Evolutionary conservation across 2,329 filamentous ascomycete genomes (phyloP).

Genomic region (Fusarium pininemorale): DNA sequence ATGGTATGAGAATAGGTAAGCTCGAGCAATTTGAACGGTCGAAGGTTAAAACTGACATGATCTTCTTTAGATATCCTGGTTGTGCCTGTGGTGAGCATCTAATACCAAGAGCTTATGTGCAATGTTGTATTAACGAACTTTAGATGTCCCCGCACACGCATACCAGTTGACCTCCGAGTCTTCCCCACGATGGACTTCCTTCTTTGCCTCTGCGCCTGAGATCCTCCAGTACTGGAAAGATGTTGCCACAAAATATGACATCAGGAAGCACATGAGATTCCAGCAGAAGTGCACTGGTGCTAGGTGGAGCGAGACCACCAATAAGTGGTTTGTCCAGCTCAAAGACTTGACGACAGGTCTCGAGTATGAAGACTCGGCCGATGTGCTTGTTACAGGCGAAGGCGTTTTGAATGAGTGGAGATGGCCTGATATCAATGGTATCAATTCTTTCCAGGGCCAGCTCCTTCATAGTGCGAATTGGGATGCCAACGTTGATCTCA

Average conservation of each 20-base stretch:
- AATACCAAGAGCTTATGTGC: accelerated
- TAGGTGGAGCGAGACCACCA: background rate
- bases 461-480: constrained; percentile 13
- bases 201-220: constrained; percentile 10
- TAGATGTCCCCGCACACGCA: constrained; percentile 8
- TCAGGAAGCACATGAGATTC: constrained; percentile 4
- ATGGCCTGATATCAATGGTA: constrained; percentile 6
- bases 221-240: constrained; percentile 20
- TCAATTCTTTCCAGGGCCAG: background rate
- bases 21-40: accelerated
- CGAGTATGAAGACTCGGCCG: background rate
- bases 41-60: accelerated
- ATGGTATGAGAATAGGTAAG: constrained; percentile 12
- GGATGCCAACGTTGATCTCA: background rate
- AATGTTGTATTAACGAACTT: background rate
- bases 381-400: constrained; percentile 3
- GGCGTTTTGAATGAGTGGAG: constrained; percentile 17
- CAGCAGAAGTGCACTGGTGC: constrained; percentile 1
- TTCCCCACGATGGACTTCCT: constrained; percentile 3
- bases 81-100: background rate
- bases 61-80: background rate
- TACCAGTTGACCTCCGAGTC: constrained; percentile 10
- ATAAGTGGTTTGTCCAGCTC: constrained; percentile 9
- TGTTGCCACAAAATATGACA: background rate
- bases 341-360: background rate